These are phyloP conservation scores for Rhizopogon roseolus DNA, from an alignment of 768 basidiomycete species.

Conservation along the genomic window DNA sequence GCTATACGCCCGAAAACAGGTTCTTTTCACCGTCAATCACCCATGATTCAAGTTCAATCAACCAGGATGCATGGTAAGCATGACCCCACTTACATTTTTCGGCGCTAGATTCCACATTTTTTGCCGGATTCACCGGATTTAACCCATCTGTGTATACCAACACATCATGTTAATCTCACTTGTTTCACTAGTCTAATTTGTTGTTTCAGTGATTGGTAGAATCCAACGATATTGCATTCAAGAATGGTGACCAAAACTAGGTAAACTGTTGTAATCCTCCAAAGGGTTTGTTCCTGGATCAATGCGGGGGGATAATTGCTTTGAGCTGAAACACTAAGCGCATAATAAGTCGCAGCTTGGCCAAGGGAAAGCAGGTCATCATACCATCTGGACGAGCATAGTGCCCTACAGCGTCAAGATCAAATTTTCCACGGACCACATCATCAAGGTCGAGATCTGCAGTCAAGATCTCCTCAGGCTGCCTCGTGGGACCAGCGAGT, in stretches of 20 bases:
- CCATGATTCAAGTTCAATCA: too few species aligned
- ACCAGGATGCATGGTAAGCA: too few species aligned
- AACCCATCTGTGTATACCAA: too few species aligned
- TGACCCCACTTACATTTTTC: too few species aligned
- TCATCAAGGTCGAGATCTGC: constrained; percentile 59
- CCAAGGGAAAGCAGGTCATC: constrained; percentile 11
- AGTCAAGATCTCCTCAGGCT: constrained; percentile 47
- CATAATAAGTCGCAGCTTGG: constrained; percentile 1
- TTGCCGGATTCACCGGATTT: not conserved
- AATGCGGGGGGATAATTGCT: not conserved
- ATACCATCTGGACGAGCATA: constrained; percentile 55
- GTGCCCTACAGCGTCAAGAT: constrained; percentile 58
- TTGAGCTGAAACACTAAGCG: constrained; percentile 24
- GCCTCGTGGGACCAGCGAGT: constrained; percentile 54
- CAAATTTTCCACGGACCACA: constrained; percentile 52
- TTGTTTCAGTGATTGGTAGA: too few species aligned
- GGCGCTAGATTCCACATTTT: too few species aligned
- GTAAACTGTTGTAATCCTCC: too few species aligned
- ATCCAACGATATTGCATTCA: too few species aligned
- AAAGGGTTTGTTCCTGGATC: not conserved
- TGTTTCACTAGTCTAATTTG: too few species aligned
- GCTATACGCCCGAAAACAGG: too few species aligned
- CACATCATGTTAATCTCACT: not conserved
- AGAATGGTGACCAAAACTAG: too few species aligned
- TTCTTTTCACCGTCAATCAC: too few species aligned